Evolutionary conservation across 352 stramenopile genomes (phyloP).

Genomic region (Thalassiosira ordinaria): DNA sequence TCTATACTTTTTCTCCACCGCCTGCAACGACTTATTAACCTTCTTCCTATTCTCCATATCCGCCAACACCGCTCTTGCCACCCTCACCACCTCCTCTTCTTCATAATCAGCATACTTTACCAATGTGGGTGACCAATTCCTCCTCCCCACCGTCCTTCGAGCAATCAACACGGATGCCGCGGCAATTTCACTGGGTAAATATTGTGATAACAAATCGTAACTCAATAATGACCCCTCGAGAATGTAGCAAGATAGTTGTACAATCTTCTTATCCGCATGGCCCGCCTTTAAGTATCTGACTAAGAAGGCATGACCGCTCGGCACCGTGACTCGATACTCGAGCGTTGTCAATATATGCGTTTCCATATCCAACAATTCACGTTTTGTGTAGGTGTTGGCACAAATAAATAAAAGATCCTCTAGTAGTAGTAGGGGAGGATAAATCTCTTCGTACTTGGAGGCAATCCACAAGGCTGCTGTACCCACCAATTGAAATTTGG

Average conservation of each 20-base stretch:
- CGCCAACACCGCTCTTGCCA: conserved; percentile 84
- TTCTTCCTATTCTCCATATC: conserved; percentile 86
- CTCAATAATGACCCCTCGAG: conserved; percentile 98
- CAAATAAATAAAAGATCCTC: conserved; percentile 98
- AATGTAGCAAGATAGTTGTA: conserved; percentile 96
- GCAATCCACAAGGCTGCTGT: conserved; percentile 95
- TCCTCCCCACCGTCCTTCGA: conserved; percentile 85
- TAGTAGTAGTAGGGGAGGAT: conserved; percentile 96
- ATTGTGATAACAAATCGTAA: conserved; percentile 98
- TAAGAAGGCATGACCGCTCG: conserved; percentile 94
- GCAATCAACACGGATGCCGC: conserved; percentile 97
- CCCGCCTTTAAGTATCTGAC: conserved; percentile 93
- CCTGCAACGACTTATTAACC: conserved; percentile 73
- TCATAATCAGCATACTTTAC: conserved; percentile 89
- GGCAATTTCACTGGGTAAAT: conserved; percentile 96
- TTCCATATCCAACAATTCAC: conserved; percentile 92
- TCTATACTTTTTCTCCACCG: conserved; percentile 90
- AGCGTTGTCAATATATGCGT: conserved; percentile 94
- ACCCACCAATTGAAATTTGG: conserved; percentile 97
- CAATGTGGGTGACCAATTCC: conserved; percentile 89
- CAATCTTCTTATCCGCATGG: conserved; percentile 87
- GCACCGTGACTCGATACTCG: conserved; percentile 95
- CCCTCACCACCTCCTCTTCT: conserved; percentile 84
- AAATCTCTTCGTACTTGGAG: conserved; percentile 99
- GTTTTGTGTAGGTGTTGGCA: conserved; percentile 93